Conservation (phyloP, 78 protist species). For the Cavenderia fasciculata region DNA sequence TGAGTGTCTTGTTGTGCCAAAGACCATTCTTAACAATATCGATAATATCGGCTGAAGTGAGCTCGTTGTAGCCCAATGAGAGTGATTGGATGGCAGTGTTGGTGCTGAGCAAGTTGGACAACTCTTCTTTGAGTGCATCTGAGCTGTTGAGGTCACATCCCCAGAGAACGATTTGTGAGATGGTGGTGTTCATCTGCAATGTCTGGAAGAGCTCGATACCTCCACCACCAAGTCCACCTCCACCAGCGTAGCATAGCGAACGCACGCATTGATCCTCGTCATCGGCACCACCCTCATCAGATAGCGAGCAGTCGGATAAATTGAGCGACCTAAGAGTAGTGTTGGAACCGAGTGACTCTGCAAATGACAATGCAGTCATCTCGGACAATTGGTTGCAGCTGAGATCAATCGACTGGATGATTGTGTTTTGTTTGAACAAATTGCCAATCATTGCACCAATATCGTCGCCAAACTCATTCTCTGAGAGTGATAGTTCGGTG, state of each 20-base stretch:
- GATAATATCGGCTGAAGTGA: constrained; percentile 18
- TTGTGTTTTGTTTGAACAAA: constrained; percentile 8
- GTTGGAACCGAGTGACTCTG: constrained; percentile 5
- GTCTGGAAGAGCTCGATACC: constrained; percentile 38
- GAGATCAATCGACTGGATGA: constrained; percentile 26
- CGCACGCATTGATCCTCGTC: too few species aligned
- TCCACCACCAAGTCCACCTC: too few species aligned
- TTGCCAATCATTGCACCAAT: constrained; percentile 44
- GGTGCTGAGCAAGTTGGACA: neutral
- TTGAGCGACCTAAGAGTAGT: neutral
- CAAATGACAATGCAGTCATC: constrained; percentile 6
- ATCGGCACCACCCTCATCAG: too few species aligned
- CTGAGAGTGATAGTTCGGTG: constrained; percentile 42
- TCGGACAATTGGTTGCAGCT: constrained; percentile 37
- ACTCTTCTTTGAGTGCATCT: constrained; percentile 30
- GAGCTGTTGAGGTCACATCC: constrained; percentile 34
- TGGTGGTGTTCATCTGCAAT: constrained; percentile 1
- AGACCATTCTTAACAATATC: constrained; percentile 29
- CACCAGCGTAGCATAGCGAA: too few species aligned
- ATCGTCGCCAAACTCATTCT: constrained; percentile 58
- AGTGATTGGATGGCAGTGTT: constrained; percentile 17
- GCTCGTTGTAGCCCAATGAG: constrained; percentile 61
- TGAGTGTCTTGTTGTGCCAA: constrained; percentile 32
- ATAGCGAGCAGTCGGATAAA: constrained; percentile 30
- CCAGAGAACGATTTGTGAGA: constrained; percentile 23